Evolutionary conservation across 106 monocot genomes (phyloP).

Genomic region (Platanthera guangdongensis): DNA sequence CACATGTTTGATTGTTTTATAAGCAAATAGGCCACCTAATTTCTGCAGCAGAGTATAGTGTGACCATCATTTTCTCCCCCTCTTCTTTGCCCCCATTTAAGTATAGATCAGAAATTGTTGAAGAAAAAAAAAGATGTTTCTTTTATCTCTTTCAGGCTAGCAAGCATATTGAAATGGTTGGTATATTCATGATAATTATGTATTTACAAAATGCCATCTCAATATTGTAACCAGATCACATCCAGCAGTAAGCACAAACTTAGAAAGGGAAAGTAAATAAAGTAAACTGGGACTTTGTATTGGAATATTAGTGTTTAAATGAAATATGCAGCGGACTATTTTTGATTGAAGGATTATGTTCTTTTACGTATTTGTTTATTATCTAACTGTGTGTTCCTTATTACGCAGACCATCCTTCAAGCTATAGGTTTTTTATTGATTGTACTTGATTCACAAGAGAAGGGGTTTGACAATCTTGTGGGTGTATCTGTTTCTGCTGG

Average conservation of each 20-base stretch:
- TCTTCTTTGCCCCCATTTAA: neutral
- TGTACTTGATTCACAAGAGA: slow-evolving; percentile 18
- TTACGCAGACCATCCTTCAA: slow-evolving; percentile 36
- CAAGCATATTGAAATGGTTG: too few species aligned
- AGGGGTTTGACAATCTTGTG: slow-evolving; percentile 19
- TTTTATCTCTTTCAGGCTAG: too few species aligned
- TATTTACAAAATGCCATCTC: too few species aligned
- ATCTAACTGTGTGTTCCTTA: slow-evolving; percentile 7
- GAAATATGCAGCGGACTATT: neutral
- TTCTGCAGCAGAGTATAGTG: neutral
- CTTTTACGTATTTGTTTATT: neutral
- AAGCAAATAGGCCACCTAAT: neutral
- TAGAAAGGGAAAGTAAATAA: neutral
- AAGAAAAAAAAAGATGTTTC: too few species aligned
- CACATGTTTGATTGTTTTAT: neutral
- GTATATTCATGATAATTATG: too few species aligned
- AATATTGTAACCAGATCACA: too few species aligned
- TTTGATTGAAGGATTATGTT: neutral
- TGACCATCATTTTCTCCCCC: neutral
- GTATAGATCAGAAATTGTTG: too few species aligned
- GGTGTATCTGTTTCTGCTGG: slow-evolving; percentile 36
- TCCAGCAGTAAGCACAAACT: neutral
- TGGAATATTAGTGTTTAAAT: neutral
- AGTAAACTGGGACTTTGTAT: neutral
- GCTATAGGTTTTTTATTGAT: slow-evolving; percentile 20